Conservation (phyloP, 805 yeast genomes). For the Lachancea quebecensis region DNA sequence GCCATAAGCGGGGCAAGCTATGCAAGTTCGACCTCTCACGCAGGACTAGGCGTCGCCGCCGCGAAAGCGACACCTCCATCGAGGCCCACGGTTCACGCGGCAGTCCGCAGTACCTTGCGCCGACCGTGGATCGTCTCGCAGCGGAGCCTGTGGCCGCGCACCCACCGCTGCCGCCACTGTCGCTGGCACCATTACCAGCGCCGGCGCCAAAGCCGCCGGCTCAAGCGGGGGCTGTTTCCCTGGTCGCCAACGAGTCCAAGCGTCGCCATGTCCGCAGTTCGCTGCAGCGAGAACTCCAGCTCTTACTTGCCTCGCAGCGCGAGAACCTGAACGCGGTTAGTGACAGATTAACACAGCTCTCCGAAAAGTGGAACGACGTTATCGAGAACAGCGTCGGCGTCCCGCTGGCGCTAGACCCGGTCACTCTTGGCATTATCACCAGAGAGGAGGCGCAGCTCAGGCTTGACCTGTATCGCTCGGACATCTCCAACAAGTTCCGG, state of each 20-base stretch:
- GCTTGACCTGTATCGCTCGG: conserved; percentile 41
- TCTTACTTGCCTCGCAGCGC: conserved; percentile 24
- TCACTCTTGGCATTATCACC: conserved; percentile 51
- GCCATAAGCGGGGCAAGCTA: conserved; percentile 51
- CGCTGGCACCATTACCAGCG: background rate
- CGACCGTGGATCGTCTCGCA: background rate
- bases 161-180: background rate
- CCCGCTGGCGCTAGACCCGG: conserved; percentile 43
- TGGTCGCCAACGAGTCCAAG: too few relatives aligned
- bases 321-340: conserved; percentile 37
- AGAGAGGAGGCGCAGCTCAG: conserved; percentile 52
- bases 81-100: too few relatives aligned
- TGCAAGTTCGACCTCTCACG: conserved; percentile 67
- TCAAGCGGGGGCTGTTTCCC: too few relatives aligned
- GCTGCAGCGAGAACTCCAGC: conserved; percentile 5
- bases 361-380: conserved; percentile 40
- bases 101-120: background rate
- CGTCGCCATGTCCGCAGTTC: background rate
- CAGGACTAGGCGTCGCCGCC: conserved; percentile 37
- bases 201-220: background rate
- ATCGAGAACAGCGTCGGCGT: conserved; percentile 40
- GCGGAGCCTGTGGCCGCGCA: background rate
- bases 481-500: conserved; percentile 38
- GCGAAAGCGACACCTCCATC: conserved; percentile 1
- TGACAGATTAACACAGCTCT: conserved; percentile 35